Base-by-base conservation (phyloP, 2,329 filamentous ascomycete genomes). In the Fusarium nurragi region DNA sequence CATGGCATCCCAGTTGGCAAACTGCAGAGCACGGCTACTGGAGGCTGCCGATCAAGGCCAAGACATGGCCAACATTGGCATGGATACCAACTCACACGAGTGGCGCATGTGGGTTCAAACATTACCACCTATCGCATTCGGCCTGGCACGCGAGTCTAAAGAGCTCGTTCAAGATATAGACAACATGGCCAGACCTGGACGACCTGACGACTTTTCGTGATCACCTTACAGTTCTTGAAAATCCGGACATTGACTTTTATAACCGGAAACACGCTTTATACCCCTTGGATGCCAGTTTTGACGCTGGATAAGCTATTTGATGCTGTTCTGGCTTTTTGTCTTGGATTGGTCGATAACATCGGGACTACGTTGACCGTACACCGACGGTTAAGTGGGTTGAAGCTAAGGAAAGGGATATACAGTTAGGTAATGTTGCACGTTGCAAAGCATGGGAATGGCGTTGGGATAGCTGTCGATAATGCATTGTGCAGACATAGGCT, bases 91-190 rank as follows among this genome's bases (percentile, higher is more conserved):
- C 43, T 81, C 83, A 51, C 79, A 82, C 60, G 83, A 86, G 64
- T 88, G 86, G 86, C 82, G 82, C 63, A 81, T 83, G 72, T 89
- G 90, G 81, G 89, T 85, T 52, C 88, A 90, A 75, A 88, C 86
- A 25, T 79, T 97, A 47, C 92, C 92, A 12, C 92, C 92, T 3
- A 88, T 95, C 68, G 92, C 92, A n/a, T 96, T 96, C 77, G 90
- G 93, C 77, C 90, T 94, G 73, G 92, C 91, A 8, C 84, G 90
- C 59, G 90, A 93, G 77, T 91, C 90, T 48, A 95, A 94, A 80
- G 92, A 91, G 74, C 79, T 92, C 59, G 76, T 77, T 22, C 78
- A 82, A 65, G 74, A 74, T n/a, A 74, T 83, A 12, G 80, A 78
- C 53, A 74, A 75, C 67, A 66, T 81, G 51, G 74, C 72, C 23